These are phyloP conservation scores for Spathaspora passalidarum DNA, from an alignment of 805 yeast species.

Conservation along the genomic window DNA sequence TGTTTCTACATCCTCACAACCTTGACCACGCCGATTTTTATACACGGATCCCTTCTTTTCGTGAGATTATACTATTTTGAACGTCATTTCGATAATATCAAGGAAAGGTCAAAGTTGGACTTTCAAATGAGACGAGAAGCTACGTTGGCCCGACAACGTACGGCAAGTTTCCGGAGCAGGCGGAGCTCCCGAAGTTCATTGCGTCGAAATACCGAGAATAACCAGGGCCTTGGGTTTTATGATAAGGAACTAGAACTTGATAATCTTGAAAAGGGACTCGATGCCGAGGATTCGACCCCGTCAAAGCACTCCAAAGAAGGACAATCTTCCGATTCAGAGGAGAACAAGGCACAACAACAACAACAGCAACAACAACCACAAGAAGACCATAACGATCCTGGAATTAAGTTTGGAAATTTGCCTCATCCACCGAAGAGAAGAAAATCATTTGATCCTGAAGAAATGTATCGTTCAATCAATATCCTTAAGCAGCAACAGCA, in stretches of 20 bases:
- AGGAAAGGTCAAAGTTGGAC: conserved; percentile 70
- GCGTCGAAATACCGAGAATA: conserved; percentile 17
- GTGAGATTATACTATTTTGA: conserved; percentile 88
- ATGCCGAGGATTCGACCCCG: conserved; percentile 3
- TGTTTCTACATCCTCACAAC: conserved; percentile 59
- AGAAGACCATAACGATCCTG: background rate
- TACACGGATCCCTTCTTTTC: conserved; percentile 75
- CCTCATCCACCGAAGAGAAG: conserved; percentile 43
- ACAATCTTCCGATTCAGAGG: conserved; percentile 31
- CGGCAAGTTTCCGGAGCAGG: background rate
- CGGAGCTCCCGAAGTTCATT: background rate
- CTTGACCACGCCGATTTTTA: conserved; percentile 82
- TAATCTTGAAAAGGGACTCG: conserved; percentile 1
- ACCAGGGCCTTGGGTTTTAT: conserved; percentile 28
- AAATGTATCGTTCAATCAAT: conserved; percentile 79
- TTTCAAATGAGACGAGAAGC: conserved; percentile 80
- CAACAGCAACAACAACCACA: background rate
- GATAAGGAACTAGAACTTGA: conserved; percentile 8
- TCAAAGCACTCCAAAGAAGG: background rate
- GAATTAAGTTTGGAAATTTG: conserved; percentile 53
- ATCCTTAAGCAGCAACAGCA: conserved; percentile 55
- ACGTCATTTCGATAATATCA: conserved; percentile 78
- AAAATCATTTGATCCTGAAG: conserved; percentile 63
- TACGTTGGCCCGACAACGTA: conserved; percentile 48
- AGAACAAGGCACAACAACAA: background rate